phyloP scores from a whole-genome alignment of 2,329 filamentous ascomycete genomes.

The Westerdykella aurantiaca region DNA sequence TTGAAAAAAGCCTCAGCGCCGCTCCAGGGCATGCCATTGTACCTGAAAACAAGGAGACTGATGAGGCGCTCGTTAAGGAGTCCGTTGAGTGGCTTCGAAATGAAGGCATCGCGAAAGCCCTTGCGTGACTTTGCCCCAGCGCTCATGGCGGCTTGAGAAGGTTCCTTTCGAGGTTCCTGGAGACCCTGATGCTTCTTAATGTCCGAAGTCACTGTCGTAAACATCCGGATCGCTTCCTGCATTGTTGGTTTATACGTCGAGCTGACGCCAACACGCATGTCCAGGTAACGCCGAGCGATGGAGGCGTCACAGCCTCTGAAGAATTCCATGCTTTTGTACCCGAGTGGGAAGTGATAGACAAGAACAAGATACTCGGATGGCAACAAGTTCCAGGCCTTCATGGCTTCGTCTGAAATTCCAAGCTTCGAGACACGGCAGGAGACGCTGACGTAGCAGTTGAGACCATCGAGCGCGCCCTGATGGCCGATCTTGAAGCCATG shows the following conservation, averaged over 20 bases:
- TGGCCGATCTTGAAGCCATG: slow-evolving; percentile 68
- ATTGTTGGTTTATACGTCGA: slow-evolving; percentile 65
- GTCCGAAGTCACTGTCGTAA: slow-evolving; percentile 39
- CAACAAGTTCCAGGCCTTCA: slow-evolving; percentile 70
- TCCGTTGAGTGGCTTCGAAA: slow-evolving; percentile 64
- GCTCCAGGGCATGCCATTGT: slow-evolving; percentile 57
- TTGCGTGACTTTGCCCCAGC: neutral
- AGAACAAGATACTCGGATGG: slow-evolving; percentile 65
- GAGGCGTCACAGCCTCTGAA: slow-evolving; percentile 42
- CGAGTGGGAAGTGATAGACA: slow-evolving; percentile 58
- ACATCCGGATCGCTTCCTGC: slow-evolving; percentile 49
- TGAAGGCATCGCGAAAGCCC: slow-evolving; percentile 57
- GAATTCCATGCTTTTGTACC: slow-evolving; percentile 57
- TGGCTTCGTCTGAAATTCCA: slow-evolving; percentile 65
- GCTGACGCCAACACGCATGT: slow-evolving; percentile 66
- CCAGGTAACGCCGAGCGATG: slow-evolving; percentile 36
- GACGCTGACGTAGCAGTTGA: slow-evolving; percentile 54
- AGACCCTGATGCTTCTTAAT: slow-evolving; percentile 19
- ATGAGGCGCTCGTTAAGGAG: slow-evolving; percentile 63
- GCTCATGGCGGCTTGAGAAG: neutral
- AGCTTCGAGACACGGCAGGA: slow-evolving; percentile 66
- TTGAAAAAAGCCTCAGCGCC: slow-evolving; percentile 58
- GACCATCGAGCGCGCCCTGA: slow-evolving; percentile 47
- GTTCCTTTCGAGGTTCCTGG: slow-evolving; percentile 2
- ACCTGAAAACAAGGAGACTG: slow-evolving; percentile 56